A percentile compares a stretch with the other conserved stretches of the same genome.
Conservation (phyloP, 2,329 filamentous ascomycete species). For the Colletotrichum destructivum region DNA sequence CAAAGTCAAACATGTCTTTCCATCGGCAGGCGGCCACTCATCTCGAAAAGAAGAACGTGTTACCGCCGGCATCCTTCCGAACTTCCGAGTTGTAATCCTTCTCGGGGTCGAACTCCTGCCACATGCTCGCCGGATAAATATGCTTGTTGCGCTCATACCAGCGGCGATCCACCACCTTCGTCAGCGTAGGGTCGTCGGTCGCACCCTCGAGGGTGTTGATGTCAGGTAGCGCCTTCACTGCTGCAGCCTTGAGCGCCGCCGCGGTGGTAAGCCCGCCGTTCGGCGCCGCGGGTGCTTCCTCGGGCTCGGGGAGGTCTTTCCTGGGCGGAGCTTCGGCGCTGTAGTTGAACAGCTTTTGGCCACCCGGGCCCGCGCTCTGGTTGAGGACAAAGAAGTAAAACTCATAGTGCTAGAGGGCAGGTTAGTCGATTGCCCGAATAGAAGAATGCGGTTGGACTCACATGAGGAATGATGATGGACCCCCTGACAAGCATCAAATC, state of each 20-base stretch:
- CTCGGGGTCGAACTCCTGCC: conserved; percentile 94
- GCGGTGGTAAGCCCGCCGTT: conserved; percentile 53
- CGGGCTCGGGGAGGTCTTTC: conserved; percentile 35
- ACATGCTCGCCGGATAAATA: conserved; percentile 95
- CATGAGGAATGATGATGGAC: conserved; percentile 93
- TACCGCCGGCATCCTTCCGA: conserved; percentile 88
- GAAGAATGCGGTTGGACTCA: conserved; percentile 63
- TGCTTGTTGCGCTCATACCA: conserved; percentile 99
- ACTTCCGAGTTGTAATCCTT: conserved; percentile 86
- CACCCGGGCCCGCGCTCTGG: conserved; percentile 81
- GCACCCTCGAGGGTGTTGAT: conserved; percentile 79
- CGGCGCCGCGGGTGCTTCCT: conserved; percentile 39
- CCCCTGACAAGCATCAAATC: conserved; percentile 94
- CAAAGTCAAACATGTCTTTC: neutral
- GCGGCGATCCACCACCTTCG: conserved; percentile 94
- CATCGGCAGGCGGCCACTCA: conserved; percentile 41
- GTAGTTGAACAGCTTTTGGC: conserved; percentile 84
- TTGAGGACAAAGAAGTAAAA: conserved; percentile 98
- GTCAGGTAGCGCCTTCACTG: conserved; percentile 57
- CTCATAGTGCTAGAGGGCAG: conserved; percentile 83
- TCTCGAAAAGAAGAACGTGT: conserved; percentile 89
- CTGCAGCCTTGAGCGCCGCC: conserved; percentile 54
- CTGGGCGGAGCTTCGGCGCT: conserved; percentile 61
- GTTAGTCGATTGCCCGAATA: conserved; percentile 44
- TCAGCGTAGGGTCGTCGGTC: conserved; percentile 82